These are phyloP conservation scores for Podospora conica DNA, from an alignment of 495 filamentous ascomycete genomes.

Conservation along the genomic window DNA sequence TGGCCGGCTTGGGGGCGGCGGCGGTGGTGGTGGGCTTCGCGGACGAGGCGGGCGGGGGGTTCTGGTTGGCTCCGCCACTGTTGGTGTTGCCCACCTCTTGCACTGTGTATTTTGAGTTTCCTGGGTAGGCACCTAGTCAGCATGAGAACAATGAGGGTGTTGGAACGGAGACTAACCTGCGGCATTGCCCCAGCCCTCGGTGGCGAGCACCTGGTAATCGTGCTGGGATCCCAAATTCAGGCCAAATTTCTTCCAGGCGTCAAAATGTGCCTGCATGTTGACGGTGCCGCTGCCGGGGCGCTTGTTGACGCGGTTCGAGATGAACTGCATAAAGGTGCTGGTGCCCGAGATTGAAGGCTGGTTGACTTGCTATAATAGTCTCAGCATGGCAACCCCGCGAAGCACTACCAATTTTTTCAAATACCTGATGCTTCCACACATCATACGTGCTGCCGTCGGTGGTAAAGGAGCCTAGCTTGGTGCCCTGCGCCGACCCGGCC, in stretches of 20 bases:
- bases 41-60: background rate
- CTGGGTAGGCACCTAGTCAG: no score
- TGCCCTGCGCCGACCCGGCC: slow-evolving; percentile 42
- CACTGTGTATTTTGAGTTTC: slow-evolving; percentile 24
- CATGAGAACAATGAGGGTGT: no score
- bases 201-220: slow-evolving; percentile 52
- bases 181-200: slow-evolving; percentile 44
- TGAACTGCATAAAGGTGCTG: slow-evolving; percentile 55
- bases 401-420: no score
- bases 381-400: no score
- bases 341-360: slow-evolving; percentile 53
- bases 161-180: no score
- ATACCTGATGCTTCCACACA: slow-evolving; percentile 50
- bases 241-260: slow-evolving; percentile 46
- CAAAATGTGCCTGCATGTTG: slow-evolving; percentile 50
- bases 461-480: slow-evolving; percentile 44
- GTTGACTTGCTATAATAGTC: slow-evolving; percentile 47
- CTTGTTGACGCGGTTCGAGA: slow-evolving; percentile 44
- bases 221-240: slow-evolving; percentile 43
- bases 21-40: background rate
- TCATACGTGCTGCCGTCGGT: slow-evolving; percentile 54
- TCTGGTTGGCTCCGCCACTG: background rate
- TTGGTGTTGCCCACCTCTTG: background rate
- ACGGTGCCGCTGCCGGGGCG: slow-evolving; percentile 36
- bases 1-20: background rate